Base-by-base conservation (phyloP, 176 grass and related monocot genomes). In the Oryza nivara region DNA sequence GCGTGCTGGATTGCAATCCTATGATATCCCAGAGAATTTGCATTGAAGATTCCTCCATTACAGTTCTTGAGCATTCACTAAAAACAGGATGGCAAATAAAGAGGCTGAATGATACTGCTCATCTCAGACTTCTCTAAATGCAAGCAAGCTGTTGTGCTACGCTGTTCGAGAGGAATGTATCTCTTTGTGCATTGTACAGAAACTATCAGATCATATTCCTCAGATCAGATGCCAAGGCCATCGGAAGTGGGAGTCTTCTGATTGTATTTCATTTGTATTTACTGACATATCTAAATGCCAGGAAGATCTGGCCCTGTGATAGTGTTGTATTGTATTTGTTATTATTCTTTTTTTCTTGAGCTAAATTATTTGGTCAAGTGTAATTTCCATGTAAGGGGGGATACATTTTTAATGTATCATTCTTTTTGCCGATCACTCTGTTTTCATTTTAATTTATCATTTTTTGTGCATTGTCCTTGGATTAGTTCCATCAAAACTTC, bases 41-140 rank as follows among this genome's bases (percentile, higher is more conserved):
- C 89, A 87, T 96, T 78, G 94, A 96, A 4, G 94, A 93, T 82
- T 93, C 94, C 8, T 96, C 94, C 0, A 84, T 96, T 34, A 96
- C 91, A 9, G 86, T 93, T 78, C 83, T 96, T 70, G 91, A 96
- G 28, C 91, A 93, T 86, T 96, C 89, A 19, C 60, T 91, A 68
- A 93, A 67, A 86, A 93, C 89, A 1, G 94, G 91, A 60, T 93
- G 94, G 94, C 88, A 93, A 65, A 90, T 96, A 72, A 96, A 88
- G 80, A 81, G 91, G 89, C 19, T 91, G 70, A 96, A 96, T 81
- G 94, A 96, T 88, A 96, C 91, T 43, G 75, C 89, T 46, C 94
- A 96, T 91, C 94, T 96, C 56, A 91, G 94, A 41, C 94, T 96
- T 86, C 87, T 96, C 51, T 96, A 88, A 74, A 65, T 69, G 76